Evolutionary conservation across 352 stramenopile genomes (phyloP), one percentile per base, ranked within the genome.

Genomic region (Phytophthora capsici): DNA sequence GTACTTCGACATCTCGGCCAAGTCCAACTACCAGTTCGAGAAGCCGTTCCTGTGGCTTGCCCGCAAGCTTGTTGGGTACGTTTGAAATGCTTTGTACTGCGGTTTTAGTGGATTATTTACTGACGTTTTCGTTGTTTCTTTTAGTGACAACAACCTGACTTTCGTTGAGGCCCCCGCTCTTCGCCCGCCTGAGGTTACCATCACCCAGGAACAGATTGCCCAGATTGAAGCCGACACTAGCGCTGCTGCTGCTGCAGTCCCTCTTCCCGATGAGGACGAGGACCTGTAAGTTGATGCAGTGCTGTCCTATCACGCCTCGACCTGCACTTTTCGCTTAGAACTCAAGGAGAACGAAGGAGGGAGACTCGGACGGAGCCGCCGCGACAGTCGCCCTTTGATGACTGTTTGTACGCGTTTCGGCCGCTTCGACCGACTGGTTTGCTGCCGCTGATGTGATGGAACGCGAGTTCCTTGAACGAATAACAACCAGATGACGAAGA

Each of bases 11-110:
- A 99, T 99, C 73, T 99, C 98, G 55, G 98, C 98, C 63, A 99
- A 99, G 91, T 99, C 91, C 28, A 99, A 99, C 90, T 99, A 99
- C 89, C 99, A 99, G 90, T 99, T 99, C 77, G 98, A 99, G 87
- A 99, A 99, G 90, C 98, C 98, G 46, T 99, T 99, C 86, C 85
- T 99, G 59, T 99, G 97, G 97, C 86, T 99, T 28, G 97, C 98
- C 19, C 94, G 97, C 70, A 99, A 99, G 89, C 90, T 99, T 71
- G 91, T 96, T 47, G 97, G 96, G 87, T 95, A 82, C 71, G 86
- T 80, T 30, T 12, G 38, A 6, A 10, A 25, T 7, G 4, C 4
- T 36, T 8, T 6, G 37, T 57, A 32, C 22, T 20, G 9, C 6
- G 6, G 34, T 0, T 17, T 22, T 52, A 4, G 0, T 17, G 6